Evolutionary conservation across 1,284 basidiomycete genomes (phyloP), one percentile per base, ranked within the genome.

Genomic region (Athelia sp.): DNA sequence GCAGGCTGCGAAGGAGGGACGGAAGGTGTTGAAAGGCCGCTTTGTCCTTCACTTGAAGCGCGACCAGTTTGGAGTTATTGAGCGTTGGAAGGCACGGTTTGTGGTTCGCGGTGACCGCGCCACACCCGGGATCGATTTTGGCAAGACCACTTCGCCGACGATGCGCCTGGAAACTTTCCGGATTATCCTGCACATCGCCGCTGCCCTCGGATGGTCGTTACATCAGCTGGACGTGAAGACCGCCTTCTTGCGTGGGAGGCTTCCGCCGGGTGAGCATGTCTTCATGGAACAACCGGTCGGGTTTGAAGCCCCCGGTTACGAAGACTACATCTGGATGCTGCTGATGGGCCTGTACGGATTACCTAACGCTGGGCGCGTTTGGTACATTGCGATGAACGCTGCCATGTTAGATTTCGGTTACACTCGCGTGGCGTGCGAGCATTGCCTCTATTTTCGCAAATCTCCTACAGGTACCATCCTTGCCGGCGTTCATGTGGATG

Each of bases 171-270:
- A 68, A 40, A 69, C 70, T 0, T 61, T 72, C 22, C 60, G 67
- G 0, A 34, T 67, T 1, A 46, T 77, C 0, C 55, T 73, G 0
- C 58, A 71, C 10, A 54, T 76, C 2, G 72, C 68, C 4, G 68
- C 70, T 11, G 15, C 47, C 2, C 44, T 58, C 0, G 61, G 65
- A 40, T 72, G 71, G 62, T 64, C 70, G 17, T 47, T 70, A 1
- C 59, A 66, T 22, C 70, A 74, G 36, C 58, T 75, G 2, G 72
- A 82, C 51, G 61, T 80, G 42, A 73, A 74, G 32, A 74, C 67
- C 0, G 75, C 76, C 0, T 80, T 71, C 54, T 61, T 76, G 0
- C 68, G 75, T 55, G 71, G 71, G 1, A 40, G 60, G 0, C 62
- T 80, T 0, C 54, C 56, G 18, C 49, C 60, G 4, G 59, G 71